Evolutionary conservation across 2,329 filamentous ascomycete species (phyloP), one percentile per base, ranked within the genome.

Genomic region (Colletotrichum tofieldiae): DNA sequence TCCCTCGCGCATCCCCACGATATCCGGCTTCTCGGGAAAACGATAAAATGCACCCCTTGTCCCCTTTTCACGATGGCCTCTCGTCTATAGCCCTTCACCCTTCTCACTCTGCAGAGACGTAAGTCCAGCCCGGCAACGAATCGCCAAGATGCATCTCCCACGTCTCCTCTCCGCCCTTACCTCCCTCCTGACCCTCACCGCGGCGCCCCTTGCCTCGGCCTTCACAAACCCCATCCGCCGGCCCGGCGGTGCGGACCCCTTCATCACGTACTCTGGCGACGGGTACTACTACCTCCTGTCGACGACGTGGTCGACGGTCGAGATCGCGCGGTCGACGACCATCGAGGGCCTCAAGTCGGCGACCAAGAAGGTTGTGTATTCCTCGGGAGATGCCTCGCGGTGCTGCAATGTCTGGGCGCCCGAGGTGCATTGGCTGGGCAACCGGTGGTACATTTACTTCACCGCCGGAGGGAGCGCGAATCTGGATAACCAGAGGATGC

Each of bases 211-310:
- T 23, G 74, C 71, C 32, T 58, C 72, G 16, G 80, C 83, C 26
- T 89, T 84, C 73, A 85, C 85, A 39, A 90, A 90, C 72, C 87
- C 88, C 0, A 82, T 90, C 62, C 85, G 85, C 49, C 80, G 81
- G 20, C 82, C 82, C 0, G 83, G 86, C 54, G 88, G 89, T 16
- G 84, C 84, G 32, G 88, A 90, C 75, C 87, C 88, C 0, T 86
- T 86, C 72, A 83, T 90, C 4, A 84, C 85, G 0, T 89, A 85
- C 65, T 82, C 82, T 0, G 85, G 83, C 14, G 67, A 71, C 56
- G 87, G 87, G 0, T 89, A 86, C 75, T 90, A 90, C 78, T 90
- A 90, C 73, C 80, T 91, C 35, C 84, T 88, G 73, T 86, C 86
- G 0, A 90, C 87, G 0, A 87, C 86, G 20, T 90, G 86, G 87